Base-by-base conservation (phyloP, 495 filamentous ascomycete genomes). In the Podospora sp. region DNA sequence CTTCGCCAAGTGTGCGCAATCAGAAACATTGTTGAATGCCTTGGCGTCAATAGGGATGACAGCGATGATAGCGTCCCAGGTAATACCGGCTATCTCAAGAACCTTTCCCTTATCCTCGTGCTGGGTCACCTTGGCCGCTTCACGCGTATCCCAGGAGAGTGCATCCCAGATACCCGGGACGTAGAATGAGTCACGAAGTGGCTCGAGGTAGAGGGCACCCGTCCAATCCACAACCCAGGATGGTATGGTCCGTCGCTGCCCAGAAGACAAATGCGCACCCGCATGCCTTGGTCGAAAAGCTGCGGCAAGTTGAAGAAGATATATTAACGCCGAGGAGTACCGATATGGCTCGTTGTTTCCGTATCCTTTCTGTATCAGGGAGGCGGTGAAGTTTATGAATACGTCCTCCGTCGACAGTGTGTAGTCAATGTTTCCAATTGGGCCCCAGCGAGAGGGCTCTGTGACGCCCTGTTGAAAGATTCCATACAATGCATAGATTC, bases 151-250 rank as follows among this genome's bases (percentile, higher is more conserved):
- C 40, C 40, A 46, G 12, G 12, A 4, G 5, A 46, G 9, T 12
- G 33, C 12, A 12, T 6, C 2, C 40, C 9, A 46, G 11, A 46
- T 46, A 11, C 2, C 40, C 22, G 14, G n/a, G 2, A 24, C 6
- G 7, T 20, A 6, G 52, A 1, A 11, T 18, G 5, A 6, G 24
- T 12, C 24, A 12, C 24, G 56, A 8, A 27, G 56, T n/a, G 65
- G 65, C 29, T 61, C 53, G 24, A 62, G 49, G 24, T 26, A 18
- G 16, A 63, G 50, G 9, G 46, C 36, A 0, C 65, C 60, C 0
- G 50, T 67, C 65, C 65, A 67, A 18, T 67, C 65, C 1, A 62
- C 49, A n/a, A 67, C 65, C 65, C 65, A 67, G 1, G 65, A 67
- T 1, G 65, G 65, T 4, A 63, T 6, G 5, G 4, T 46, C 16